These are phyloP conservation scores for Leccinum subgranulosum DNA, from an alignment of 768 basidiomycete species.

Conservation along the genomic window DNA sequence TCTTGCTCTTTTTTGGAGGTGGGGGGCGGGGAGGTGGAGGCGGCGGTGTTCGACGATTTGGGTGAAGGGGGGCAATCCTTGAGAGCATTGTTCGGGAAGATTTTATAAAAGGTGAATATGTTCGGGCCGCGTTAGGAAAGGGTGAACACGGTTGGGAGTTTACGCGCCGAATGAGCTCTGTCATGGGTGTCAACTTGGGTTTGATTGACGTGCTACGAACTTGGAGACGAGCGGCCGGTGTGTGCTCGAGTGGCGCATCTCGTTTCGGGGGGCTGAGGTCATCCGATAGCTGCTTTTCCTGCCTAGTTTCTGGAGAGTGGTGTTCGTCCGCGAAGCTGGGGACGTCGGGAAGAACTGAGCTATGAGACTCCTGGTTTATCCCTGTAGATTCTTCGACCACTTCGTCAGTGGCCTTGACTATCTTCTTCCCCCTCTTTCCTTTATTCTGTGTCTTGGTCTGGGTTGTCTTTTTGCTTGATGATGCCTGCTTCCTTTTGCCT, in stretches of 20 bases:
- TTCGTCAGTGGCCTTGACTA: constrained; percentile 5
- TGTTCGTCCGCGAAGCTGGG: background rate
- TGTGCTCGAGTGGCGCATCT: constrained; percentile 3
- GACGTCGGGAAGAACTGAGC: background rate
- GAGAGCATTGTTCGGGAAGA: constrained; percentile 60
- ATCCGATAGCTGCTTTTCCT: constrained; percentile 15
- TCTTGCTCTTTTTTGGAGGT: constrained; percentile 76
- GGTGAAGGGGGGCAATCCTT: constrained; percentile 73
- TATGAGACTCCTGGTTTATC: constrained; percentile 1
- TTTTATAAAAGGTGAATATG: constrained; percentile 66
- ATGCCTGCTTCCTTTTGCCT: constrained; percentile 10
- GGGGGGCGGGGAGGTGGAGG: constrained; percentile 69
- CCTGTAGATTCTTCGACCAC: constrained; percentile 1
- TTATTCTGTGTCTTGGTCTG: constrained; percentile 18
- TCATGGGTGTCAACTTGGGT: constrained; percentile 62
- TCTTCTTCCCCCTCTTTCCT: constrained; percentile 28
- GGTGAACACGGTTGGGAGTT: constrained; percentile 67
- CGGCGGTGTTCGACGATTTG: constrained; percentile 69
- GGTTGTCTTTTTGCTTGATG: constrained; percentile 21
- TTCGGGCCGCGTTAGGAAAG: constrained; percentile 21
- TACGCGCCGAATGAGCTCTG: constrained; percentile 71
- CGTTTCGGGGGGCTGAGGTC: constrained; percentile 1
- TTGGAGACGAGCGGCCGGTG: constrained; percentile 8
- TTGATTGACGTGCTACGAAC: constrained; percentile 42
- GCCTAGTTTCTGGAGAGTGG: background rate